phyloP scores from a whole-genome alignment of 2,329 filamentous ascomycete genomes.

The Diaporthe ampelina region DNA sequence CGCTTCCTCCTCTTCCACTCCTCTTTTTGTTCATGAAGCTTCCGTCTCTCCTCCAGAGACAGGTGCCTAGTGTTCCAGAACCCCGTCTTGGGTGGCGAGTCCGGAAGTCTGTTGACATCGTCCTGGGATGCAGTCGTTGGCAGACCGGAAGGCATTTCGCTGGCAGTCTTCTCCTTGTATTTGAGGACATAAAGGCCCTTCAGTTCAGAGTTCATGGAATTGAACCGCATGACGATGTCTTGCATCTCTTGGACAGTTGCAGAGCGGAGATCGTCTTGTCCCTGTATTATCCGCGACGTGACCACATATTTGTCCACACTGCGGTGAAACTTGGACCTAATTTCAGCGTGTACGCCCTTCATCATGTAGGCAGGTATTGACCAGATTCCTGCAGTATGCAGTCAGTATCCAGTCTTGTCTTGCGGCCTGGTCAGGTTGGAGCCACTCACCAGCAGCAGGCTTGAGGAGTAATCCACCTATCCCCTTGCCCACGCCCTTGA shows the following conservation, averaged over 20 bases:
- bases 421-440: background rate
- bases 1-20: slow-evolving; percentile 55
- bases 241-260: slow-evolving; percentile 71
- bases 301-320: slow-evolving; percentile 85
- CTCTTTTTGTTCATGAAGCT: slow-evolving; percentile 62
- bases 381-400: slow-evolving; percentile 66
- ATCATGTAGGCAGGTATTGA: slow-evolving; percentile 84
- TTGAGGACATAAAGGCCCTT: slow-evolving; percentile 71
- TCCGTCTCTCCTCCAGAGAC: slow-evolving; percentile 66
- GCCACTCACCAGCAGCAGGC: slow-evolving; percentile 77
- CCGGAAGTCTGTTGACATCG: background rate
- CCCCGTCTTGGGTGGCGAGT: slow-evolving; percentile 55
- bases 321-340: slow-evolving; percentile 77
- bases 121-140: slow-evolving; percentile 35
- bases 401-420: slow-evolving; percentile 2
- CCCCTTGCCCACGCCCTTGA: slow-evolving; percentile 87
- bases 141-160: slow-evolving; percentile 47
- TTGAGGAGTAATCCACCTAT: slow-evolving; percentile 86
- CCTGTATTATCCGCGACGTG: slow-evolving; percentile 81
- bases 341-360: slow-evolving; percentile 84
- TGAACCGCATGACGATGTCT: slow-evolving; percentile 77
- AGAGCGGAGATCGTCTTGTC: slow-evolving; percentile 73
- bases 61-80: slow-evolving; percentile 64
- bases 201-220: slow-evolving; percentile 70
- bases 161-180: slow-evolving; percentile 57